A percentile compares a stretch with the other conserved stretches of the same genome.
These are phyloP conservation scores for Leptosphaerulina australis DNA, from an alignment of 2,329 filamentous ascomycete species.

Conservation along the genomic window DNA sequence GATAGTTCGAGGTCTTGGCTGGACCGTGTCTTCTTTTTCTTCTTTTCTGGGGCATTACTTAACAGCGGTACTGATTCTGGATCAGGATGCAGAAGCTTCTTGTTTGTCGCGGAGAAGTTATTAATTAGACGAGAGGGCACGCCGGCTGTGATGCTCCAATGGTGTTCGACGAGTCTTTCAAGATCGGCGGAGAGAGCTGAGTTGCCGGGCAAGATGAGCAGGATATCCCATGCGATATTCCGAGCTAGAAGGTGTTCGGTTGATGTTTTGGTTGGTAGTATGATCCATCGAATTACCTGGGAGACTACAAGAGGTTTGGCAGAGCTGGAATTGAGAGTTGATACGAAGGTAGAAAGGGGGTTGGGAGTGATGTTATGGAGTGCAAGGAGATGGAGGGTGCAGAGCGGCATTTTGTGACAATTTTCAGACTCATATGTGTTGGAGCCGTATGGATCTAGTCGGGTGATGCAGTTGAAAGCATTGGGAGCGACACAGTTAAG, in stretches of 20 bases:
- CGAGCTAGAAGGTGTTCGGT: slow-evolving; percentile 50
- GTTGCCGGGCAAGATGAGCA: slow-evolving; percentile 52
- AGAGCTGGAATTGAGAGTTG: slow-evolving; percentile 44
- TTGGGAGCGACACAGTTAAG: neutral
- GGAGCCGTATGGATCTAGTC: neutral
- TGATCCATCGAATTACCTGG: slow-evolving; percentile 57
- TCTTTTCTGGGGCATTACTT: slow-evolving; percentile 33
- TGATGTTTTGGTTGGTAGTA: slow-evolving; percentile 54
- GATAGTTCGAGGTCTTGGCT: slow-evolving; percentile 63
- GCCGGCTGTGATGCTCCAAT: slow-evolving; percentile 51
- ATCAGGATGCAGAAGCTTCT: slow-evolving; percentile 48
- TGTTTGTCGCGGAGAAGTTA: slow-evolving; percentile 48
- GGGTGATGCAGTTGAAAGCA: too few relatives aligned
- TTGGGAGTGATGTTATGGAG: slow-evolving; percentile 48
- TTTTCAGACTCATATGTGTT: neutral
- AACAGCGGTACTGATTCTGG: slow-evolving; percentile 44
- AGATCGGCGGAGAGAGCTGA: slow-evolving; percentile 36
- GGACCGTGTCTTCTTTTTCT: slow-evolving; percentile 35
- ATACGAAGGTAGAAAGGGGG: slow-evolving; percentile 48
- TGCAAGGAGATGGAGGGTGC: slow-evolving; percentile 55
- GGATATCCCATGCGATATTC: slow-evolving; percentile 55
- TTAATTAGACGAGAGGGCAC: slow-evolving; percentile 53
- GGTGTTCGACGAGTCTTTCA: slow-evolving; percentile 30
- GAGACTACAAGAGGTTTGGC: slow-evolving; percentile 52
- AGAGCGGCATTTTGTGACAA: slow-evolving; percentile 55